These are phyloP conservation scores for Moniliella sp. DNA, from an alignment of 1,284 basidiomycete species.

Conservation along the genomic window DNA sequence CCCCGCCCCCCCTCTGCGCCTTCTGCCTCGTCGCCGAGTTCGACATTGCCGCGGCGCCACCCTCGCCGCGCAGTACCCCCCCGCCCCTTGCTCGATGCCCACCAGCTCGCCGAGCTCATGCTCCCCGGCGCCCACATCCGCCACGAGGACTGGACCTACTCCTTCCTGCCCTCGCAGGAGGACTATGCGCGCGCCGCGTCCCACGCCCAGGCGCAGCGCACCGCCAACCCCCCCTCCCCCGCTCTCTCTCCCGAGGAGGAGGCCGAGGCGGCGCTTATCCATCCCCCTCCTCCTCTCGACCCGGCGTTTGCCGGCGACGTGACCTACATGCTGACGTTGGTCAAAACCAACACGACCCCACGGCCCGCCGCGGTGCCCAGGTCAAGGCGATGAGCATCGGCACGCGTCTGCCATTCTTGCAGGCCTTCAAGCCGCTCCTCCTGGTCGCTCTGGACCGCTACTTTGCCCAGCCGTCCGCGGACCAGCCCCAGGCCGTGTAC, in stretches of 20 bases:
- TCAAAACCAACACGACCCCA: conserved; percentile 83
- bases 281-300: conserved; percentile 39
- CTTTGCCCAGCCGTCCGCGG: conserved; percentile 63
- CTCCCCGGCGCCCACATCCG: conserved; percentile 84
- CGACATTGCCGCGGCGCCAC: conserved; percentile 23
- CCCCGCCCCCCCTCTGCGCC: conserved; percentile 10
- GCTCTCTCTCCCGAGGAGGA: neutral
- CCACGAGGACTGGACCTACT: conserved; percentile 88
- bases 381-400: conserved; percentile 92
- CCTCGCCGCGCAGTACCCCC: conserved; percentile 16
- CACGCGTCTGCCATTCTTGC: conserved; percentile 79
- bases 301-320: conserved; percentile 4
- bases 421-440: conserved; percentile 92
- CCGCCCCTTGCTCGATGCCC: conserved; percentile 30
- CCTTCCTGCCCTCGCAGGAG: conserved; percentile 45
- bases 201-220: neutral
- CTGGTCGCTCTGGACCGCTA: conserved; percentile 87
- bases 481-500: conserved; percentile 65
- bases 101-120: conserved; percentile 86
- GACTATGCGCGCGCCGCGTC: neutral
- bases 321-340: conserved; percentile 69
- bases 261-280: neutral
- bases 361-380: conserved; percentile 67
- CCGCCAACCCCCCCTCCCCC: neutral
- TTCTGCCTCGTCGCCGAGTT: conserved; percentile 28